Percentiles rank a stretch among this genome's conserved stretches.
Conservation (phyloP, 768 basidiomycete species). For the Grammothele lineata region DNA sequence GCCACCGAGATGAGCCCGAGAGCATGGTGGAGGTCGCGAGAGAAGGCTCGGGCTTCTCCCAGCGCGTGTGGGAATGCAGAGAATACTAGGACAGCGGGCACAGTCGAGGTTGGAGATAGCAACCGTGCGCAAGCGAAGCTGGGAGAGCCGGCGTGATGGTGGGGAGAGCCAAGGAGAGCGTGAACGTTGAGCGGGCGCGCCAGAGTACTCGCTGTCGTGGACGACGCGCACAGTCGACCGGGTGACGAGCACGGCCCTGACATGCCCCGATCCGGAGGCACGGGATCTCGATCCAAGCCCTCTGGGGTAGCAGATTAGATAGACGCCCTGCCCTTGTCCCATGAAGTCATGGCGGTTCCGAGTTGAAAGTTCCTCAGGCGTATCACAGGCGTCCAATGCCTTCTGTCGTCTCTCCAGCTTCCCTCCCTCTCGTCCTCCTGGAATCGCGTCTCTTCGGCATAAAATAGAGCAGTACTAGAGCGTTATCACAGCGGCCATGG, state of each 20-base stretch:
- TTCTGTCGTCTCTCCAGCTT: no score
- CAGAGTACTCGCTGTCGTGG: slow-evolving; percentile 3
- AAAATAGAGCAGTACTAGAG: no score
- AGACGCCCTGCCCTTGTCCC: background rate
- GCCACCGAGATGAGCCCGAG: slow-evolving; percentile 4
- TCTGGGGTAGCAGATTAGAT: background rate
- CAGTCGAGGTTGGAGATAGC: slow-evolving; percentile 6
- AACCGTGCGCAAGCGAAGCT: background rate
- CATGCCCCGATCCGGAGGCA: background rate
- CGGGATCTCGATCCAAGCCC: slow-evolving; percentile 1
- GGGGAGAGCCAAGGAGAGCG: background rate
- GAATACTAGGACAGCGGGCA: background rate
- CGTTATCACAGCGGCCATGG: slow-evolving; percentile 11
- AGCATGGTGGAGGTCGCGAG: slow-evolving; percentile 7
- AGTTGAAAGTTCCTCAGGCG: no score
- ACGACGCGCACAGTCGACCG: background rate
- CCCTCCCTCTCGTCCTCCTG: no score
- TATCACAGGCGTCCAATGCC: no score
- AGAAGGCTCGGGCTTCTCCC: slow-evolving; percentile 4
- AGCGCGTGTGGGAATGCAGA: slow-evolving; percentile 2
- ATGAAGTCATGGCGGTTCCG: no score
- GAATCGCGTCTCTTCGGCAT: no score
- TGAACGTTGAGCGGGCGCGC: background rate
- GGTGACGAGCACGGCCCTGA: background rate
- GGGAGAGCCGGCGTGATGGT: no score